Base-by-base conservation (phyloP, 345 rosid genomes). In the Kernera saxatilis region DNA sequence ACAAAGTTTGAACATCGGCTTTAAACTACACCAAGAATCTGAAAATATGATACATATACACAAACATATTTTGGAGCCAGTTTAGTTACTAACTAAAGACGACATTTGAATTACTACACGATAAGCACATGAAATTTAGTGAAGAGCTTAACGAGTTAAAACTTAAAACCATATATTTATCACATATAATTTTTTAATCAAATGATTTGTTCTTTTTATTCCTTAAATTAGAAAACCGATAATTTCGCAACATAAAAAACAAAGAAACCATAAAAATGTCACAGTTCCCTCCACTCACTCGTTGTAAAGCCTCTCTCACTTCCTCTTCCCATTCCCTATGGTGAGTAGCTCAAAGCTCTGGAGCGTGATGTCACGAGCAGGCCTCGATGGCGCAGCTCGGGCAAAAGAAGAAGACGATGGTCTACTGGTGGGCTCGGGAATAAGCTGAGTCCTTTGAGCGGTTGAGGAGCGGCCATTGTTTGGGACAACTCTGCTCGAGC, bases 291-390 rank as follows among this genome's bases (percentile, higher is more conserved):
- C 19, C 51, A 67, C 63, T 15, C 50, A 44, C 48, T 43, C 33
- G 44, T 6, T 12, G 6, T 43, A 51, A 51, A 50, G 35, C 56
- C 57, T 49, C 53, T 72, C 51, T 76, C 72, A 76, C 72, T 76
- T 76, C 72, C 79, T 76, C 79, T 76, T 76, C 40, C 75, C 79
- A 63, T 84, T 87, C 26, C 91, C 86, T 58, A 92, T 80, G 26
- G 96, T 77, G 44, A 95, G 85, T 69, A 90, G 79, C 79, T 95
- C 99, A 13, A 95, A 84, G 86, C 84, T 92, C 67, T 84, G 76
- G 10, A 89, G 78, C 18, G 88, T 55, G 19, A 83, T 96, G 73
- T 87, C 92, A 8, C 87, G 97, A 37, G 86, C 81, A 32, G 90
- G 65, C 56, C 79, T 82, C 1, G 78, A 78, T 5, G 85, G 71